Percentiles rank a stretch among this genome's conserved stretches.
These are phyloP conservation scores for Asterochloris sp. DNA, from an alignment of 139 green algal species.

Conservation along the genomic window DNA sequence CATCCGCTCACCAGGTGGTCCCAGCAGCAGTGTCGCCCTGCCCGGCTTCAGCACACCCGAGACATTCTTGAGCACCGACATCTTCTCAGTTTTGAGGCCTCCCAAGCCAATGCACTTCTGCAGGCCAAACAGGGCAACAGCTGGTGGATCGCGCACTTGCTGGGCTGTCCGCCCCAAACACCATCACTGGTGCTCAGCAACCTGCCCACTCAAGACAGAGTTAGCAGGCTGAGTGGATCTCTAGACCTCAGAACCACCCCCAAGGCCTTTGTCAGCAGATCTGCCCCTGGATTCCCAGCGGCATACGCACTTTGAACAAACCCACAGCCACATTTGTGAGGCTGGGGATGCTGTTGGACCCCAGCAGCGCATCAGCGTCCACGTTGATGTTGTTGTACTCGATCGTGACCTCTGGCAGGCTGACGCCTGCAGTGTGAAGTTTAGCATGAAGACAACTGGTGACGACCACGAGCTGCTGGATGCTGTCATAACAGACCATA, in stretches of 20 bases:
- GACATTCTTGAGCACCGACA: conserved; percentile 36
- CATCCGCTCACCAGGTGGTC: conserved; percentile 33
- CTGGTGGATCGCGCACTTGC: neutral
- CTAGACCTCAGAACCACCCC: neutral
- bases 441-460: no score
- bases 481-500: no score
- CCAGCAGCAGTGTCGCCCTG: conserved; percentile 58
- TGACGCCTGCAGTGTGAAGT: neutral
- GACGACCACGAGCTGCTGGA: neutral
- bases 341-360: conserved; percentile 43
- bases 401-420: conserved; percentile 38
- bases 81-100: conserved; percentile 1
- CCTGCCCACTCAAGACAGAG: no score
- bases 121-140: neutral
- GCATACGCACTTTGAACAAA: conserved; percentile 34
- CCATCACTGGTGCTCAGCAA: no score
- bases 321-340: conserved; percentile 47
- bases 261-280: neutral
- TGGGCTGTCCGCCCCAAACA: neutral
- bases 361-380: conserved; percentile 63
- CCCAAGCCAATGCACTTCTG: conserved; percentile 4
- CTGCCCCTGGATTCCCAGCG: neutral
- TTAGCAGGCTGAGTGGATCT: neutral
- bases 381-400: conserved; percentile 64
- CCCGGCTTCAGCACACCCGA: conserved; percentile 45